Conservation (phyloP, 371 early-diverging fungal species). For the Mucor velutinosus region DNA sequence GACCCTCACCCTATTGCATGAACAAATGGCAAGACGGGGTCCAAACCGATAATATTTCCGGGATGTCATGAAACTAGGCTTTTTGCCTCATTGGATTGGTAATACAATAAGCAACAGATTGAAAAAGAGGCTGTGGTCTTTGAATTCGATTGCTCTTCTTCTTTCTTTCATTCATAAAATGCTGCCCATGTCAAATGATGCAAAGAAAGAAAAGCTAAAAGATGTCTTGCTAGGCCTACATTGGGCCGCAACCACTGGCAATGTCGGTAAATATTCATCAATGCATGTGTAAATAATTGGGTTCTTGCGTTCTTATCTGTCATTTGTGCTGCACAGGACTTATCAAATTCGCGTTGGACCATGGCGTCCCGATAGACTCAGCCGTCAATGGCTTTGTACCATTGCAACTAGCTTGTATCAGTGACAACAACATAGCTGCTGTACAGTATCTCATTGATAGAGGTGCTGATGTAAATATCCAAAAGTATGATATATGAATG, state of each 20-base stretch:
- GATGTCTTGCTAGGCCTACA: constrained; percentile 56
- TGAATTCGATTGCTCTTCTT: constrained; percentile 2
- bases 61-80: too few species aligned
- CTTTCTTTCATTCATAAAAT: background rate
- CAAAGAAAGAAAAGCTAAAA: constrained; percentile 38
- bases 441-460: constrained; percentile 66
- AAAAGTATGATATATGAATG: constrained; percentile 31
- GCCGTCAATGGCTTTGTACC: constrained; percentile 61
- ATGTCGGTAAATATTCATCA: constrained; percentile 51
- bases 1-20: too few species aligned
- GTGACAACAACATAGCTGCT: constrained; percentile 54
- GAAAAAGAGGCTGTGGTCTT: background rate
- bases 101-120: too few species aligned
- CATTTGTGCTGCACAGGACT: constrained; percentile 32
- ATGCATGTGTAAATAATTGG: background rate
- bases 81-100: too few species aligned
- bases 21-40: too few species aligned
- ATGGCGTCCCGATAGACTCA: constrained; percentile 65
- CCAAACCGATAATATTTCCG: too few species aligned
- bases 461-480: constrained; percentile 67
- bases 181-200: constrained; percentile 4
- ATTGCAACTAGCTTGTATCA: constrained; percentile 64
- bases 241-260: constrained; percentile 67
- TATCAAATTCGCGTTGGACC: constrained; percentile 61
- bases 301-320: background rate